A percentile compares a stretch with the other conserved stretches of the same genome.
Evolutionary conservation across 2,329 filamentous ascomycete species (phyloP).

Genomic region (Pseudogymnoascus verrucosus): DNA sequence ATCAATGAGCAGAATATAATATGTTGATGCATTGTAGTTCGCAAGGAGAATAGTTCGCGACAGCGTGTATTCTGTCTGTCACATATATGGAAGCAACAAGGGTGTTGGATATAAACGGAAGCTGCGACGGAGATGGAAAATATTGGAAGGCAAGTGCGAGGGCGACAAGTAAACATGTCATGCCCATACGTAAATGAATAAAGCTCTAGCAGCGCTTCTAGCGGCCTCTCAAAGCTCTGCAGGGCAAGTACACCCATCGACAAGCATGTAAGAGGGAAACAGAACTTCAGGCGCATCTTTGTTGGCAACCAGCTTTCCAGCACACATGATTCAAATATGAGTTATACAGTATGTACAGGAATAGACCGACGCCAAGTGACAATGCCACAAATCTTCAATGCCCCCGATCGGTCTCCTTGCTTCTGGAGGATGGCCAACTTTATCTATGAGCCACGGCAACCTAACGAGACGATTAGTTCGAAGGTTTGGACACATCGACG

Average conservation of each 20-base stretch:
- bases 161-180: neutral
- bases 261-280: neutral
- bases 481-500: conserved; percentile 29
- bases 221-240: neutral
- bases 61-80: neutral
- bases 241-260: neutral
- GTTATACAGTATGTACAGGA: conserved; percentile 7
- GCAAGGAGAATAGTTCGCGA: neutral
- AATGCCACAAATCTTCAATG: neutral
- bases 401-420: neutral
- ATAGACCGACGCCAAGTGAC: neutral
- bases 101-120: neutral
- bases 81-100: neutral
- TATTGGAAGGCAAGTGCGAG: neutral
- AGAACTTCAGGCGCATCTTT: neutral
- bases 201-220: neutral
- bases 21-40: neutral
- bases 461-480: neutral
- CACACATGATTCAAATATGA: conserved; percentile 5
- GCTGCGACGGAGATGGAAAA: neutral
- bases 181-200: neutral
- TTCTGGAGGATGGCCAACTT: neutral
- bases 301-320: neutral
- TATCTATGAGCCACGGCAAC: neutral
- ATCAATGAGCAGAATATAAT: neutral